Evolutionary conservation across 495 filamentous ascomycete species (phyloP).

Genomic region (Clohesyomyces aquaticus): DNA sequence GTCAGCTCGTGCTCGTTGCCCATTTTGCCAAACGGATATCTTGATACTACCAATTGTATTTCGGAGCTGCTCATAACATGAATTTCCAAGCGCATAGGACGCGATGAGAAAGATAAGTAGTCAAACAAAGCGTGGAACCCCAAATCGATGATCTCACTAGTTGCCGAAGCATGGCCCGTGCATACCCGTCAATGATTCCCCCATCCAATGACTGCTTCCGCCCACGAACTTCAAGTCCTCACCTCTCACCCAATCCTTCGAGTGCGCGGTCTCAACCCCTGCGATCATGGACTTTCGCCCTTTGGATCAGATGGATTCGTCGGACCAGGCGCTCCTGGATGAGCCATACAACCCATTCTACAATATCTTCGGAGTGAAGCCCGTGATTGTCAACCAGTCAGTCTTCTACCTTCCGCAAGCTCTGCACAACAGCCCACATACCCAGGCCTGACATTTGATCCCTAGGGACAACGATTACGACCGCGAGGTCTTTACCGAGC

Average conservation of each 20-base stretch:
- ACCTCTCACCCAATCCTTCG: not conserved
- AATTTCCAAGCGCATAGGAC: too few species aligned
- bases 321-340: slow-evolving; percentile 34
- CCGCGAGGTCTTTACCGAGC: slow-evolving; percentile 62
- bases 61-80: too few species aligned
- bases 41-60: not conserved
- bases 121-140: too few species aligned
- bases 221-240: not conserved
- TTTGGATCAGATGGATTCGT: slow-evolving; percentile 18
- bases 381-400: slow-evolving; percentile 49
- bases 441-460: slow-evolving; percentile 3
- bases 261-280: not conserved
- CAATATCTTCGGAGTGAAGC: slow-evolving; percentile 37
- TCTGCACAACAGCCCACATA: too few species aligned
- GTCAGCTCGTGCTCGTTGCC: slow-evolving; percentile 12
- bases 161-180: slow-evolving; percentile 2
- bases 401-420: not conserved
- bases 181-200: too few species aligned
- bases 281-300: slow-evolving; percentile 22
- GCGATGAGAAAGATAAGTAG: too few species aligned
- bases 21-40: slow-evolving; percentile 11
- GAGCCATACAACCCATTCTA: slow-evolving; percentile 47
- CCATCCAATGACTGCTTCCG: slow-evolving; percentile 1
- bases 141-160: slow-evolving; percentile 27
- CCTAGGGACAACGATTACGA: slow-evolving; percentile 45